phyloP scores from a whole-genome alignment of 108 stramenopile species.

The Cyclotella atomus region DNA sequence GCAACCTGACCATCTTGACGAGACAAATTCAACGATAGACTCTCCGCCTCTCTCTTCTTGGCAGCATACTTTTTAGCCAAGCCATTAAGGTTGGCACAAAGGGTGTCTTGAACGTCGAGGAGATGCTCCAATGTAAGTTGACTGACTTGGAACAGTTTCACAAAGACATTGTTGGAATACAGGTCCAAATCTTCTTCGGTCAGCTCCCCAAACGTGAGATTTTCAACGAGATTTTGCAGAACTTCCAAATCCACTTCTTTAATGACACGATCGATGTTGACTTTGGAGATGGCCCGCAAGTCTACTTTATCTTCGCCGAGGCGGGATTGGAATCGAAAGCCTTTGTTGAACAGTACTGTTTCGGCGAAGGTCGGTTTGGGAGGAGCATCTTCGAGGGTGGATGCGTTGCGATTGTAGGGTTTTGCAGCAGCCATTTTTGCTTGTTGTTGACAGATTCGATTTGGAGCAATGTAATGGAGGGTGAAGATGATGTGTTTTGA shows the following conservation, averaged over 20 bases:
- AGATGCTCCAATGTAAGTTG: conserved; percentile 73
- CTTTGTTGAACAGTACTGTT: too few relatives aligned
- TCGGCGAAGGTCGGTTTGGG: too few relatives aligned
- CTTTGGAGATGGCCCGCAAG: conserved; percentile 45
- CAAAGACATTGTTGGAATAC: conserved; percentile 56
- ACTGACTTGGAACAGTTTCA: conserved; percentile 62
- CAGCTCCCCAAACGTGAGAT: conserved; percentile 59
- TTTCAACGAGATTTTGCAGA: conserved; percentile 48
- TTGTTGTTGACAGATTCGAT: too few relatives aligned
- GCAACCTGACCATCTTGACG: conserved; percentile 40
- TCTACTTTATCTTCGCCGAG: conserved; percentile 44
- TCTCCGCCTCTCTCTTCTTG: conserved; percentile 48
- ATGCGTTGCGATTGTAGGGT: too few relatives aligned
- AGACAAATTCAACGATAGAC: conserved; percentile 3
- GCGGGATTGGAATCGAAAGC: conserved; percentile 63
- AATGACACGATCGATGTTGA: conserved; percentile 36
- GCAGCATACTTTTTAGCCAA: conserved; percentile 39
- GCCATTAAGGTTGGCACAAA: conserved; percentile 55
- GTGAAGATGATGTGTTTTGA: too few relatives aligned
- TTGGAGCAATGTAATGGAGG: too few relatives aligned
- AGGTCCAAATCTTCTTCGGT: conserved; percentile 58
- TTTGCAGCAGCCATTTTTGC: too few relatives aligned
- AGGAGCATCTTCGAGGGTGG: too few relatives aligned
- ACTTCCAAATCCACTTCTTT: conserved; percentile 51
- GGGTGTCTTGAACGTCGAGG: conserved; percentile 59